These are phyloP conservation scores for Penicillium simplicissimum DNA, from an alignment of 495 filamentous ascomycete species.

Conservation along the genomic window DNA sequence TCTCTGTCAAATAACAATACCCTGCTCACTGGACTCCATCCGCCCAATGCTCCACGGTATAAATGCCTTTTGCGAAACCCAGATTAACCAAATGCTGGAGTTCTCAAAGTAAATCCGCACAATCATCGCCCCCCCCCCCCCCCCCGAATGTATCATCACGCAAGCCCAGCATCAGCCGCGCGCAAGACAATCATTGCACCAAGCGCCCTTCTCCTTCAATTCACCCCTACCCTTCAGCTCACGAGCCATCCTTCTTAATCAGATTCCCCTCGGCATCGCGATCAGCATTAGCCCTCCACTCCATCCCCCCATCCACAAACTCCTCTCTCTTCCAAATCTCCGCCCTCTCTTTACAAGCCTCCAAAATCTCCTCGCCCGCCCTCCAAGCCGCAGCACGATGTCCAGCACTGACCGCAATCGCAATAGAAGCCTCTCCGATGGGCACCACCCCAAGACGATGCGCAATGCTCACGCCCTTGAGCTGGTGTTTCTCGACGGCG, in stretches of 20 bases:
- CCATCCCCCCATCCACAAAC: constrained; percentile 75
- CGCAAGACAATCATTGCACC: neutral
- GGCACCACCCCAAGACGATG: constrained; percentile 88
- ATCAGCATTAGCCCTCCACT: constrained; percentile 93
- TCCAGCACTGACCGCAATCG: constrained; percentile 81
- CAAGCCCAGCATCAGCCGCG: no score
- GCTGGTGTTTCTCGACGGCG: constrained; percentile 57
- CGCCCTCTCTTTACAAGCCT: constrained; percentile 77
- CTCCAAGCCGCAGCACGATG: constrained; percentile 89
- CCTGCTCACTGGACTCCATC: constrained; percentile 28
- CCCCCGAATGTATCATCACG: neutral
- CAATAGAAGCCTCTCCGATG: constrained; percentile 86
- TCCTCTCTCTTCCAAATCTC: constrained; percentile 98
- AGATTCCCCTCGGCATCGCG: constrained; percentile 53
- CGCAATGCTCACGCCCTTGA: constrained; percentile 72
- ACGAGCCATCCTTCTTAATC: constrained; percentile 9
- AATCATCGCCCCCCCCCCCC: neutral
- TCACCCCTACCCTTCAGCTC: neutral
- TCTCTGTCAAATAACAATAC: constrained; percentile 28
- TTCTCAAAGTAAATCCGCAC: neutral
- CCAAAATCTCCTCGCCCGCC: constrained; percentile 86
- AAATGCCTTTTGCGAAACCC: neutral
- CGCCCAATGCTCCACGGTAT: constrained; percentile 4
- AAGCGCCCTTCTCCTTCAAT: neutral
- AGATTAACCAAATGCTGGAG: neutral